Evolutionary conservation across 2,329 filamentous ascomycete species (phyloP), one percentile per base, ranked within the genome.

Genomic region (Diplodia scrobiculata): DNA sequence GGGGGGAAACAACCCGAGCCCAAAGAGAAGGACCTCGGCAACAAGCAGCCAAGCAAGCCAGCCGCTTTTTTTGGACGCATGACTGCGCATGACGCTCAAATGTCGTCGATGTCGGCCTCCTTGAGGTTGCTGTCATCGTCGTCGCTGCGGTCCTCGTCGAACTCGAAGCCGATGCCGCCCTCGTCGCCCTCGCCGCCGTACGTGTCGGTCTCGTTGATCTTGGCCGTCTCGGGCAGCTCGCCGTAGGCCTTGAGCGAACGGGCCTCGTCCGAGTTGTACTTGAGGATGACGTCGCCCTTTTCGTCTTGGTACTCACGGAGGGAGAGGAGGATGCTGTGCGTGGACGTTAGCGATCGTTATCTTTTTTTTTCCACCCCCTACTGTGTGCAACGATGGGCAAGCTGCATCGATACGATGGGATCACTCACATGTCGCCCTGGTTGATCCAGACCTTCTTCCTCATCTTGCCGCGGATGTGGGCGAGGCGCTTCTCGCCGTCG

Each of bases 401-500:
- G 25, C 25, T 25, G 25, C 25, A 25, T 25, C 25, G 25, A 25
- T 25, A 25, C 25, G 25, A 25, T 4, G 25, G 25, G 25, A 25
- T 9, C 29, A 32, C 63, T 54, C 50, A 65, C 63, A 97, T 97
- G 79, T 97, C 92, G 77, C 92, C 92, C 83, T 97, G 92, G 86
- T 97, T 97, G 86, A 97, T 97, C 92, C 92, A 97, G 80, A 98
- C 95, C 87, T 99, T 99, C 87, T 99, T 99, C 76, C 95, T 89
- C 75, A 99, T 91, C 83, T 99, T 98, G 82, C 94, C 94, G 70
- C 94, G 92, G 74, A 91, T 92, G 79, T 94, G 89, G 70, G 89
- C 91, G 48, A 92, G 86, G 68, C 92, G 89, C 79, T 92, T 92
- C 72, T 90, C 88, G 77, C 94, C 94, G 79, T 98, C 95, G 80